A percentile compares a stretch with the other conserved stretches of the same genome.
These are phyloP conservation scores for Rhizopogon roseolus DNA, from an alignment of 768 basidiomycete genomes.

Conservation along the genomic window DNA sequence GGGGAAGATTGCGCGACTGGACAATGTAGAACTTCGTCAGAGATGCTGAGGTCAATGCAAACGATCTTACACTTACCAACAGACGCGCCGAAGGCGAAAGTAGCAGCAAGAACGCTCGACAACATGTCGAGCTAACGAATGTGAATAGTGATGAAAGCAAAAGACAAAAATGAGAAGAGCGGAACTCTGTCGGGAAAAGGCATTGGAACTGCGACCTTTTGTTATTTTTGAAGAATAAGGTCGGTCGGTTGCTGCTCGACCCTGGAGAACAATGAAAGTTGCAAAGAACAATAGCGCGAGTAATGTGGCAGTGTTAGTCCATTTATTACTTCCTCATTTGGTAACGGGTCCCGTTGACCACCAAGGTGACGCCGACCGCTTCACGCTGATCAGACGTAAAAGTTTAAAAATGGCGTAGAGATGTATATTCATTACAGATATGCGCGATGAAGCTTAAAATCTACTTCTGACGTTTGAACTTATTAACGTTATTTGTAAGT, in stretches of 20 bases:
- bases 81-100: constrained; percentile 33
- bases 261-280: constrained; percentile 15
- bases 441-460: too few species aligned
- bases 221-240: constrained; percentile 24
- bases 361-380: too few species aligned
- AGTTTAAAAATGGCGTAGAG: too few species aligned
- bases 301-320: neutral
- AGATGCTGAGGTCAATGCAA: neutral
- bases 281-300: constrained; percentile 21
- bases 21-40: neutral
- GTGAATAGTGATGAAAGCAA: constrained; percentile 16
- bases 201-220: constrained; percentile 20
- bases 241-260: constrained; percentile 11
- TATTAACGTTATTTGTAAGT: too few species aligned
- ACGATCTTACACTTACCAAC: constrained; percentile 26
- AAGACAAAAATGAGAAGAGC: constrained; percentile 16
- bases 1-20: constrained; percentile 54
- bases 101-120: constrained; percentile 32
- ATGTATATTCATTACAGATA: too few species aligned
- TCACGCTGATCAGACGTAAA: too few species aligned
- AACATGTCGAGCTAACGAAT: constrained; percentile 31
- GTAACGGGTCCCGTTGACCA: neutral
- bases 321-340: constrained; percentile 6
- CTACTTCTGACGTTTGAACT: too few species aligned
- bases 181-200: constrained; percentile 11